phyloP scores from a whole-genome alignment of 805 yeast species.

The Metschnikowia rubicola region DNA sequence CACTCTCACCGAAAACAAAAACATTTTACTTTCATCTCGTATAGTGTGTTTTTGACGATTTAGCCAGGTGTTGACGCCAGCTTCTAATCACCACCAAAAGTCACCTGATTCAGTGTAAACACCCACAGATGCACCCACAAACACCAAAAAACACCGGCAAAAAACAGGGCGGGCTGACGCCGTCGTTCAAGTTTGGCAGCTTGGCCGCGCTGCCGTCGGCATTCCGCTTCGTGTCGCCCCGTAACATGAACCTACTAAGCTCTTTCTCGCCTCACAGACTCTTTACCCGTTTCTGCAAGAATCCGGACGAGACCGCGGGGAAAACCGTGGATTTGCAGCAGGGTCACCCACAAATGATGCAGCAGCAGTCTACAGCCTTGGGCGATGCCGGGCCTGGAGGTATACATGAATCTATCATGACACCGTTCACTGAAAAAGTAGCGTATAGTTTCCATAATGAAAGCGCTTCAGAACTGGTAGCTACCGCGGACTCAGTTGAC shows the following conservation, averaged over 20 bases:
- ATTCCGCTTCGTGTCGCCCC: constrained; percentile 37
- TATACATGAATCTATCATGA: neutral
- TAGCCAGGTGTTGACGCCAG: no score
- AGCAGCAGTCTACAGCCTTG: no score
- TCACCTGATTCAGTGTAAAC: neutral
- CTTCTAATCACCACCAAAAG: no score
- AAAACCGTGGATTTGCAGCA: no score
- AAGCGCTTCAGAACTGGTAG: constrained; percentile 13
- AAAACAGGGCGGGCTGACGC: constrained; percentile 20
- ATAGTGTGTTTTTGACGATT: no score
- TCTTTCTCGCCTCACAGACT: constrained; percentile 36
- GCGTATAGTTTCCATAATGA: constrained; percentile 1
- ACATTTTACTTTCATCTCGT: no score
- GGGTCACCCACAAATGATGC: no score
- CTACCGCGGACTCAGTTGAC: constrained; percentile 21
- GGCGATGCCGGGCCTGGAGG: neutral
- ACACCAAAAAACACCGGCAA: constrained; percentile 11
- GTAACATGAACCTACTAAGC: constrained; percentile 21
- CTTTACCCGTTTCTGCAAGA: constrained; percentile 13
- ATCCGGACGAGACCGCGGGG: neutral
- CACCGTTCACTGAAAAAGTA: neutral
- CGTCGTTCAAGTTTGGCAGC: constrained; percentile 35
- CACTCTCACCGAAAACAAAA: no score
- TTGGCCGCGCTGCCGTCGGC: constrained; percentile 41
- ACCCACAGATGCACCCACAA: constrained; percentile 13